Conservation (phyloP, 2,329 filamentous ascomycete genomes). For the Thelonectria rubi region DNA sequence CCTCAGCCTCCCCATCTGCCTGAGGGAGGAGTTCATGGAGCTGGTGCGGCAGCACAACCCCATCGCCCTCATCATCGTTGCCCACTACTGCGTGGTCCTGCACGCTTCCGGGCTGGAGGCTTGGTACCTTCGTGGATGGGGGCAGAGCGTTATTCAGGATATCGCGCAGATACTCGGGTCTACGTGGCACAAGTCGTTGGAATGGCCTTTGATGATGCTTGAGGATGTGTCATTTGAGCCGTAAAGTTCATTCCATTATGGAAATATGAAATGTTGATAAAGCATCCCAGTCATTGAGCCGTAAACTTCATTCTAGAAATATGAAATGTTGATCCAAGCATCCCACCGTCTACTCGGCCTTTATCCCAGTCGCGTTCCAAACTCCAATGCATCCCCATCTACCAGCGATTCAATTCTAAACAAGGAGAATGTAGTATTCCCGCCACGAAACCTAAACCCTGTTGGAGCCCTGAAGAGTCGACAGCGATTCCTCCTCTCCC, state of each 20-base stretch:
- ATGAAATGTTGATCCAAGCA: too few relatives aligned
- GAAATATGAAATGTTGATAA: neutral
- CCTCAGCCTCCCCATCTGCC: conserved; percentile 29
- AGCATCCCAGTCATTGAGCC: neutral
- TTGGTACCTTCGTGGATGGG: conserved; percentile 34
- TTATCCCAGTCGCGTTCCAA: neutral
- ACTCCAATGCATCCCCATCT: neutral
- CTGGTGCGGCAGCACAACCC: conserved; percentile 29
- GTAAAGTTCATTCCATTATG: neutral
- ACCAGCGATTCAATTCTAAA: neutral
- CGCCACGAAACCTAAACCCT: neutral
- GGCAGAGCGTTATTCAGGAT: conserved; percentile 16
- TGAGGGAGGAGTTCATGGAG: conserved; percentile 28
- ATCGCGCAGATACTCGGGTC: conserved; percentile 18
- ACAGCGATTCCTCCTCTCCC: conserved; percentile 9
- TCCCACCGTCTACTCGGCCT: neutral
- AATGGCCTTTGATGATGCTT: conserved; percentile 29
- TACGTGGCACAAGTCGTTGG: conserved; percentile 9
- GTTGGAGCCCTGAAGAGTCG: neutral
- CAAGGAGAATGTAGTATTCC: neutral
- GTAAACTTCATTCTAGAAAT: neutral
- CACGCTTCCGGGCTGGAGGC: conserved; percentile 16
- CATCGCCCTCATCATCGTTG: conserved; percentile 24
- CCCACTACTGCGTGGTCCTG: conserved; percentile 31
- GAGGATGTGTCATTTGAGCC: conserved; percentile 5